These are phyloP conservation scores for Penicillium macrosclerotiorum DNA, from an alignment of 495 filamentous ascomycete genomes.

Conservation along the genomic window DNA sequence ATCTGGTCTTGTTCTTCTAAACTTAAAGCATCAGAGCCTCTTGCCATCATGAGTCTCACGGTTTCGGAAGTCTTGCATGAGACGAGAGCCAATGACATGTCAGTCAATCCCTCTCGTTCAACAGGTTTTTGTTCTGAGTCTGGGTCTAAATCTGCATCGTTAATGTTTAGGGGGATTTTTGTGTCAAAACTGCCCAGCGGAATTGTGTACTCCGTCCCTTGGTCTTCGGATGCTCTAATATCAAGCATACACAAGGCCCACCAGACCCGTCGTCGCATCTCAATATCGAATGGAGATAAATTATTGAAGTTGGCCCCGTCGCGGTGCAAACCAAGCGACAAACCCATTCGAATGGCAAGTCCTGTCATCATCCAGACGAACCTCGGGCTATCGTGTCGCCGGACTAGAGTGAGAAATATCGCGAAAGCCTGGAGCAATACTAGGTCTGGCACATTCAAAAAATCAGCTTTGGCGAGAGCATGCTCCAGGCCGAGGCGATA, in stretches of 20 bases:
- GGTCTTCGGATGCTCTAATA: slow-evolving; percentile 71
- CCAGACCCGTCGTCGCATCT: slow-evolving; percentile 75
- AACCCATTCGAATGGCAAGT: slow-evolving; percentile 69
- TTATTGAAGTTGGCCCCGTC: slow-evolving; percentile 61
- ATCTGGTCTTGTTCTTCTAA: slow-evolving; percentile 45
- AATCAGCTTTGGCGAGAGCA: slow-evolving; percentile 54
- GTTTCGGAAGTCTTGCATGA: slow-evolving; percentile 49
- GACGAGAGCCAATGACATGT: slow-evolving; percentile 68
- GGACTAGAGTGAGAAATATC: slow-evolving; percentile 47
- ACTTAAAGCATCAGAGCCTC: slow-evolving; percentile 14
- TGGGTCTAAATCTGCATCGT: slow-evolving; percentile 71
- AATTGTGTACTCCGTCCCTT: slow-evolving; percentile 64
- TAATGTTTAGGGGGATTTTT: slow-evolving; percentile 67
- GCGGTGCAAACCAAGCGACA: slow-evolving; percentile 73
- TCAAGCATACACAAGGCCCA: slow-evolving; percentile 74
- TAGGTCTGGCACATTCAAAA: slow-evolving; percentile 38
- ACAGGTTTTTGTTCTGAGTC: slow-evolving; percentile 54
- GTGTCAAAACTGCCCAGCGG: slow-evolving; percentile 67
- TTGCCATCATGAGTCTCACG: slow-evolving; percentile 51
- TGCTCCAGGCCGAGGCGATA: slow-evolving; percentile 55
- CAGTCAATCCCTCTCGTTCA: slow-evolving; percentile 59
- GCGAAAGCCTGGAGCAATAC: slow-evolving; percentile 47
- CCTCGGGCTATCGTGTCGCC: slow-evolving; percentile 48
- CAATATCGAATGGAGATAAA: slow-evolving; percentile 61
- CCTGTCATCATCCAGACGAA: slow-evolving; percentile 61